phyloP scores from a whole-genome alignment of 2,329 filamentous ascomycete genomes.

The Colletotrichum lindemuthianum region DNA sequence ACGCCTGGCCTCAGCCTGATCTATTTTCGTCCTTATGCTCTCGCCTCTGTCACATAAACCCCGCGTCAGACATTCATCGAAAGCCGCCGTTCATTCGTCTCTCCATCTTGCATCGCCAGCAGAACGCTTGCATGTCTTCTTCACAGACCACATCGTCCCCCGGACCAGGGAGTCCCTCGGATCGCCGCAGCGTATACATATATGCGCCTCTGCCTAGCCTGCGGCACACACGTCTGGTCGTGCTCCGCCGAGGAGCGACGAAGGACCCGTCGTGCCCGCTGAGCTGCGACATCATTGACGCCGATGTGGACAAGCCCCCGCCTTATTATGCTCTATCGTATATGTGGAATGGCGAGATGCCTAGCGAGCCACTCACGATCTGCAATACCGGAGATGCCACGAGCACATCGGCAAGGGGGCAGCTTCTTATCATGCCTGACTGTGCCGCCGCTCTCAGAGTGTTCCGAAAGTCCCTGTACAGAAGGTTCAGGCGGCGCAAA shows the following conservation, averaged over 20 bases:
- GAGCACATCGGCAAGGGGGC: rapidly evolving
- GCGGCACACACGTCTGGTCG: not conserved
- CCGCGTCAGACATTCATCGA: too few relatives aligned
- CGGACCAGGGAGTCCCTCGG: too few relatives aligned
- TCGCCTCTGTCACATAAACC: too few relatives aligned
- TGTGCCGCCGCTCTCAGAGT: not conserved
- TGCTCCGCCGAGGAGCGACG: not conserved
- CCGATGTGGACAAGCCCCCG: not conserved
- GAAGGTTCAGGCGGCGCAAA: not conserved
- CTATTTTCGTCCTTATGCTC: too few relatives aligned
- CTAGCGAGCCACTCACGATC: not conserved
- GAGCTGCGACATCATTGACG: not conserved
- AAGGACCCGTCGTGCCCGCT: not conserved
- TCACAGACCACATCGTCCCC: too few relatives aligned
- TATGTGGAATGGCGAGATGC: not conserved
- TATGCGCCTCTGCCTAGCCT: not conserved
- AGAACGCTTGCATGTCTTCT: too few relatives aligned
- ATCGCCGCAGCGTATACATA: too few relatives aligned
- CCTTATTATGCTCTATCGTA: rapidly evolving
- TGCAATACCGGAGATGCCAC: rapidly evolving
- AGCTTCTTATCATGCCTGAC: not conserved
- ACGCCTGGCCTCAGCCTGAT: too few relatives aligned
- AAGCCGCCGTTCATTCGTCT: too few relatives aligned
- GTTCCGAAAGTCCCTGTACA: not conserved
- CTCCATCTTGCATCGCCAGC: too few relatives aligned